A percentile compares a stretch with the other conserved stretches of the same genome.
These are phyloP conservation scores for Ziziphus jujuba DNA, from an alignment of 306 rosid genomes.

Conservation along the genomic window DNA sequence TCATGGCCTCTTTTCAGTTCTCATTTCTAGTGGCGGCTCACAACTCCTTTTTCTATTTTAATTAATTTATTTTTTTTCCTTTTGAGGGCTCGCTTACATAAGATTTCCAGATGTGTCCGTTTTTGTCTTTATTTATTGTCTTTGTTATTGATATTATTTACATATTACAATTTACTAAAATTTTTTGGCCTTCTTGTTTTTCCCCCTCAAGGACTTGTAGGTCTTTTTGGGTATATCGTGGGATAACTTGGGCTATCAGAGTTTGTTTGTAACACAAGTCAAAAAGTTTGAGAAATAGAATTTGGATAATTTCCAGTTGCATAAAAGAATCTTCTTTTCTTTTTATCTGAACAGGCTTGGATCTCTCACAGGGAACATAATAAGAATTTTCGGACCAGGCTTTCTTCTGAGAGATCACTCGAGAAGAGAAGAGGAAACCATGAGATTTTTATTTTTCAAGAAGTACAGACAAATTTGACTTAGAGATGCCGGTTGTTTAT, in stretches of 20 bases:
- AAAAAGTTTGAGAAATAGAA: conserved; percentile 27
- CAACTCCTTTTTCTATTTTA: conserved; percentile 13
- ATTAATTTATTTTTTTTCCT: not conserved
- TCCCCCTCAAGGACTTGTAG: conserved; percentile 1
- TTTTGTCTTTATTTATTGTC: conserved; percentile 29
- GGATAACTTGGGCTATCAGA: conserved; percentile 10
- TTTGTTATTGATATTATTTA: conserved; percentile 21
- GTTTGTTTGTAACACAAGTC: conserved; percentile 23
- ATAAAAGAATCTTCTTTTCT: not conserved
- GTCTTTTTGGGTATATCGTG: conserved; percentile 15
- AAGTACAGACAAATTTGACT: too few relatives aligned
- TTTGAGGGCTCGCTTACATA: conserved; percentile 30
- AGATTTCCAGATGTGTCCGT: conserved; percentile 24
- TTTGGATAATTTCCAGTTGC: conserved; percentile 2
- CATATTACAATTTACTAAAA: conserved; percentile 18
- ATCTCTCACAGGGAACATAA: too few relatives aligned
- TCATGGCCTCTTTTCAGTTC: conserved; percentile 1
- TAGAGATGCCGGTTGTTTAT: too few relatives aligned
- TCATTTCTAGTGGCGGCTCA: conserved; percentile 23
- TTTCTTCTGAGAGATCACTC: too few relatives aligned
- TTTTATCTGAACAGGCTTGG: too few relatives aligned
- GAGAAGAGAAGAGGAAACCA: too few relatives aligned
- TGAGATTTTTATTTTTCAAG: too few relatives aligned
- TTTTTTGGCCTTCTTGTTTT: conserved; percentile 1
- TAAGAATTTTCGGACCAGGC: too few relatives aligned